Percentiles rank a stretch among this genome's conserved stretches.
phyloP scores from a whole-genome alignment of 768 basidiomycete genomes.

The Multifurca ochricompacta region DNA sequence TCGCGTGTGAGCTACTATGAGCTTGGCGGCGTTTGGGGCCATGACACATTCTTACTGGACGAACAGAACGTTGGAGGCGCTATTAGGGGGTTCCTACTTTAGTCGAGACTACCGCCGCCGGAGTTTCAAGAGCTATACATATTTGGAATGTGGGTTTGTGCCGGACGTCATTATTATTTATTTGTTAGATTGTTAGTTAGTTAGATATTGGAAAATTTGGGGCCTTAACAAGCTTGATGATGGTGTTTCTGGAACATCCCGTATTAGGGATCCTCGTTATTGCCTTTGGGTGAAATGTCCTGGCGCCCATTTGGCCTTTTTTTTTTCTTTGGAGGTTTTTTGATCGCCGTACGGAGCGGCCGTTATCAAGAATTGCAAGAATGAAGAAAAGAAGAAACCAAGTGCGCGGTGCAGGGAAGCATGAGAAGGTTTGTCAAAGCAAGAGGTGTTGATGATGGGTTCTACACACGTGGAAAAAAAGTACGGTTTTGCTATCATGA shows the following conservation, averaged over 20 bases:
- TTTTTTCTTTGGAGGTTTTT: not conserved
- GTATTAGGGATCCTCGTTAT: not conserved
- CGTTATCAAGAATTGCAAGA: not conserved
- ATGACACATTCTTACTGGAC: slow-evolving; percentile 95
- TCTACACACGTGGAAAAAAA: too few relatives aligned
- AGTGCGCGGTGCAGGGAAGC: too few relatives aligned
- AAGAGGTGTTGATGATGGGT: too few relatives aligned
- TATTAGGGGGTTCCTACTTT: slow-evolving; percentile 80
- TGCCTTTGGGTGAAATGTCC: not conserved
- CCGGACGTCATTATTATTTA: not conserved
- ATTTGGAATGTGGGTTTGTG: not conserved
- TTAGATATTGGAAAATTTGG: not conserved
- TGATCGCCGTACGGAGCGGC: not conserved
- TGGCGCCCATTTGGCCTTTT: not conserved
- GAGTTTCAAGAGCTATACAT: not conserved
- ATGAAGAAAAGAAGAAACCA: too few relatives aligned
- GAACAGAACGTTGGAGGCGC: slow-evolving; percentile 87
- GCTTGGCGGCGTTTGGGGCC: slow-evolving; percentile 98
- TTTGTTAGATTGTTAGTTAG: not conserved
- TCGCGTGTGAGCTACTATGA: slow-evolving; percentile 90
- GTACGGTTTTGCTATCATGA: too few relatives aligned
- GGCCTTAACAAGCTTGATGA: not conserved
- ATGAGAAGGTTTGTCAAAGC: too few relatives aligned
- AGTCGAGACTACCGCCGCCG: not conserved
- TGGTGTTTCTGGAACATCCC: not conserved